Percentiles rank a stretch among this genome's conserved stretches.
Conservation (phyloP, 2,329 filamentous ascomycete species). For the Alternaria triticina region DNA sequence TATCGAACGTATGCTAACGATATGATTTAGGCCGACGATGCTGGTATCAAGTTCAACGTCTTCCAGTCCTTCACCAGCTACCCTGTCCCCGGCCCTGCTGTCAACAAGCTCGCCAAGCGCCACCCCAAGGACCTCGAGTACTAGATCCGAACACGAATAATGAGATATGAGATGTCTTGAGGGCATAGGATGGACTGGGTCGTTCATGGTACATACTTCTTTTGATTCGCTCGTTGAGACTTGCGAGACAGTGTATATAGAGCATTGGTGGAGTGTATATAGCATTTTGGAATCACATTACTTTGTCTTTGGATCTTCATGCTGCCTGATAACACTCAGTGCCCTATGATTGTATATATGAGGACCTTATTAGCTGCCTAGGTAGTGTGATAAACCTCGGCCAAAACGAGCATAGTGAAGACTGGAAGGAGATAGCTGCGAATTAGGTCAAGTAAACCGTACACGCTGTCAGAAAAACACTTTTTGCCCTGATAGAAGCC, state of each 20-base stretch:
- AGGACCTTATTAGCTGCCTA: too few relatives aligned
- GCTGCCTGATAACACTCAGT: neutral
- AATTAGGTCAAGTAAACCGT: too few relatives aligned
- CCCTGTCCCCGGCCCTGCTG: slow-evolving; percentile 42
- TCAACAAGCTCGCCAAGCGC: slow-evolving; percentile 28
- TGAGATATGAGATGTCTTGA: neutral
- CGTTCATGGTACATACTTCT: neutral
- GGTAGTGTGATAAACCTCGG: too few relatives aligned
- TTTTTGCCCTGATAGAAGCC: rapidly evolving
- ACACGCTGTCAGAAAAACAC: neutral
- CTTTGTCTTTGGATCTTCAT: neutral
- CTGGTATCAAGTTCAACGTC: slow-evolving; percentile 52
- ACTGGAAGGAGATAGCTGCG: too few relatives aligned
- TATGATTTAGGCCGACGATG: slow-evolving; percentile 30
- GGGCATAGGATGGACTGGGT: too few relatives aligned
- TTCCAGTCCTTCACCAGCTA: slow-evolving; percentile 41
- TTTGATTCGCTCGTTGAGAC: neutral
- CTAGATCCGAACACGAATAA: neutral
- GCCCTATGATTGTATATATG: rapidly evolving
- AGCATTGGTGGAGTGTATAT: neutral
- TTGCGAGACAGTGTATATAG: neutral
- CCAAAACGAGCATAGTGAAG: neutral
- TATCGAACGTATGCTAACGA: neutral
- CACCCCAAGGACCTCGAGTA: slow-evolving; percentile 12
- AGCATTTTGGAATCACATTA: neutral